Conservation (phyloP, 1,139 yeast species). For the Meyerozyma sp. region DNA sequence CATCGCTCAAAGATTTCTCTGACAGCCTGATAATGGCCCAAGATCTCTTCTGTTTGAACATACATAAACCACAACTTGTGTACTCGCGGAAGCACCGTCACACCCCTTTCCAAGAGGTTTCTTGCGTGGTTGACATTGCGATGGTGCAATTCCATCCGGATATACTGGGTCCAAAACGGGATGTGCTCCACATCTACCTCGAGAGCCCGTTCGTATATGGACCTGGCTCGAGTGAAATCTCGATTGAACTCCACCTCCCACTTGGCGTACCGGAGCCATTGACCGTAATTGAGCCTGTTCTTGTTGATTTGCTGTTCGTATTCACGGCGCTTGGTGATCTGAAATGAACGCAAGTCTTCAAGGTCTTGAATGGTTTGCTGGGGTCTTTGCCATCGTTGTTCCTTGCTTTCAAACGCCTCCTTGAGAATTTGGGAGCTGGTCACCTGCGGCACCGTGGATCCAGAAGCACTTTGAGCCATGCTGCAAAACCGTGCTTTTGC, state of each 20-base stretch:
- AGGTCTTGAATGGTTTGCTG: constrained; percentile 62
- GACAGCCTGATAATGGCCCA: constrained; percentile 60
- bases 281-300: constrained; percentile 74
- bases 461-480: not conserved
- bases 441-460: constrained; percentile 7
- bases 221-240: constrained; percentile 71
- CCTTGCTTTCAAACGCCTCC: constrained; percentile 29
- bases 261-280: constrained; percentile 89
- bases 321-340: constrained; percentile 71
- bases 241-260: constrained; percentile 77
- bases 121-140: constrained; percentile 85
- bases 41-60: constrained; percentile 75
- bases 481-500: no score
- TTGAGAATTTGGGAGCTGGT: constrained; percentile 37
- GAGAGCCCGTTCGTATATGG: constrained; percentile 83
- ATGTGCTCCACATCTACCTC: constrained; percentile 69
- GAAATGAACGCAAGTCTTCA: constrained; percentile 74
- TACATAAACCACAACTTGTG: constrained; percentile 86
- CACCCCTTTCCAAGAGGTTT: constrained; percentile 75
- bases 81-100: constrained; percentile 66
- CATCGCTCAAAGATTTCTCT: constrained; percentile 71
- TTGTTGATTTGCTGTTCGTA: constrained; percentile 82
- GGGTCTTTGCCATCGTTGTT: constrained; percentile 34
- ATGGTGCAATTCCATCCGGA: constrained; percentile 68
- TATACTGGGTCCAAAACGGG: constrained; percentile 82